Evolutionary conservation across 371 early-diverging fungal genomes (phyloP).

Genomic region (Mortierella sp.): DNA sequence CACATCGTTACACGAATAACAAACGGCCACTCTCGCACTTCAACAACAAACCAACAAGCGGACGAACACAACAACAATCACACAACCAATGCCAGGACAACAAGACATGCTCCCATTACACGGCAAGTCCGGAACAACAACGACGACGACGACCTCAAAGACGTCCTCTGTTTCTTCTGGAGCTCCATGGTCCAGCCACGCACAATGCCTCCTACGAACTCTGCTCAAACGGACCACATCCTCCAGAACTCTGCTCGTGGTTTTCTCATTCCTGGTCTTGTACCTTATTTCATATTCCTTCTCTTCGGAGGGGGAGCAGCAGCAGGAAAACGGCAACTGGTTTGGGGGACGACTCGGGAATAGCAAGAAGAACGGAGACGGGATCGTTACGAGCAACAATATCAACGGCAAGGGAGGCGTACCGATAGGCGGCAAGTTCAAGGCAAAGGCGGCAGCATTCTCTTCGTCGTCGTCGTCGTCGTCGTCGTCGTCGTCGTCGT

Average conservation of each 20-base stretch:
- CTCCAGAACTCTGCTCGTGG: constrained; percentile 24
- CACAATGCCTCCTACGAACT: constrained; percentile 17
- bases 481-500: too few species aligned
- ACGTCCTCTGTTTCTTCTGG: background rate
- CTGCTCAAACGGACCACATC: constrained; percentile 30
- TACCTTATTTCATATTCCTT: constrained; percentile 18
- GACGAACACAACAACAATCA: background rate
- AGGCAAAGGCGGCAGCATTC: background rate
- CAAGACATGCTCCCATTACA: constrained; percentile 47
- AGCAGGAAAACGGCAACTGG: background rate
- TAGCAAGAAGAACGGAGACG: background rate
- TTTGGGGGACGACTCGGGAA: constrained; percentile 2
- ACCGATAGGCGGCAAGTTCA: background rate
- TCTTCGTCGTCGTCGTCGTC: too few species aligned
- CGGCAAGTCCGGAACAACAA: constrained; percentile 28
- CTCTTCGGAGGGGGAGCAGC: background rate
- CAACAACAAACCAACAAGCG: background rate
- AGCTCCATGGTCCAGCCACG: constrained; percentile 5
- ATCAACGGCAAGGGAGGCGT: too few species aligned
- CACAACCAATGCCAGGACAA: constrained; percentile 1
- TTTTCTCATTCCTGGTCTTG: constrained; percentile 32
- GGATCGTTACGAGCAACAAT: background rate
- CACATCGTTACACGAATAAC: background rate
- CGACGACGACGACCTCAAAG: background rate
- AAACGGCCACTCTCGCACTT: background rate